Base-by-base conservation (phyloP, 768 basidiomycete genomes). In the Gymnopilus dilepis region DNA sequence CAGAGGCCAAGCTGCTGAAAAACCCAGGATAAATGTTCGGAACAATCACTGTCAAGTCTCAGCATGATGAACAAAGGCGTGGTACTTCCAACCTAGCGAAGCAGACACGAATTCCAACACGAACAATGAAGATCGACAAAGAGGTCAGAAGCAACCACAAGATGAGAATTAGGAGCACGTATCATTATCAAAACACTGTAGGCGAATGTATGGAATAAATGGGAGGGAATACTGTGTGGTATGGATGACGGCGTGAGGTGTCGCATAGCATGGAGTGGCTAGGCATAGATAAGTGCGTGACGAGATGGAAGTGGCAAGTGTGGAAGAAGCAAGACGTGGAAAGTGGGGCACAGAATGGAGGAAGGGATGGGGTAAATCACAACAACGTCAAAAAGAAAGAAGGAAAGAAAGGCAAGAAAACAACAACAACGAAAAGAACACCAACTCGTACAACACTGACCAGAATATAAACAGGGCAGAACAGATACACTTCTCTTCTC, bases 211-310 rank as follows among this genome's bases (percentile, higher is more conserved):
- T 50, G 28, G 28, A 30, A 50, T 37, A 37, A 31, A 7, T 28
- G 30, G 19, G 6, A 33, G 37, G 52, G 34, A 54, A 54, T 40
- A 54, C 6, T 54, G 52, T 37, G 37, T 38, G 52, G 52, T 54
- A 54, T 54, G 52, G 21, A 28, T n/a, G 17, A 31, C 28, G 28
- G 11, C 21, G 52, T 54, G 52, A 6, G 19, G 37, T 40, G 22
- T 17, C 4, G 37, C 24, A 37, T 40, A 40, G 37, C 33, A 8
- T 40, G 22, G 15, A 40, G 24, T 40, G 19, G 34, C 34, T 40
- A 40, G 26, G 45, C 45, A 53, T 53, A 38, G 2, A 54, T 54
- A 40, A 54, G 9, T 40, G 52, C 38, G 40, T 22, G 52, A 37
- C 13, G n/a, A 31, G 24, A 30, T 6, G 28, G 33, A 24, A 22